Evolutionary conservation across 2,329 filamentous ascomycete species (phyloP).

Genomic region (Fusarium dlaminii): DNA sequence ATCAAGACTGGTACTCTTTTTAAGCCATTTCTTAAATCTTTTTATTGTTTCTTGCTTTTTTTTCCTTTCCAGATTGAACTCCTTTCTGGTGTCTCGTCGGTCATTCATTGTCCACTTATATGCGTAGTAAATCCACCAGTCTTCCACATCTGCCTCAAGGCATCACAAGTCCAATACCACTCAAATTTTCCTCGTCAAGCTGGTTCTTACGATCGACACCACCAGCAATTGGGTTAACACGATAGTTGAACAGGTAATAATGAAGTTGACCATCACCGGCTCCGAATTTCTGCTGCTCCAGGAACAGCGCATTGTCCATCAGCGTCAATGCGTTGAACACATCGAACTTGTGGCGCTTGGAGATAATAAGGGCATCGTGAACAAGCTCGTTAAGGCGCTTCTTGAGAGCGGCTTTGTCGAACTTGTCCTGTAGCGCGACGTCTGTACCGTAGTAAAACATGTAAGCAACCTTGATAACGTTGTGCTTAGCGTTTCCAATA

Average conservation of each 20-base stretch:
- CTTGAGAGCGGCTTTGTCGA: conserved; percentile 71
- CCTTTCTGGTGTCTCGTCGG: background rate
- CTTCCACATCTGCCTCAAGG: conserved; percentile 39
- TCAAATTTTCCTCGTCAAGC: conserved; percentile 79
- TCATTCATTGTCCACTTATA: background rate
- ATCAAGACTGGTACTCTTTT: background rate
- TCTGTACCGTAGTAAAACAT: conserved; percentile 97
- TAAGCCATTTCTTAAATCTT: conserved; percentile 9
- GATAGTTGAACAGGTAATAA: conserved; percentile 98
- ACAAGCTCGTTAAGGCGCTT: conserved; percentile 82
- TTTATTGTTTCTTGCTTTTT: conserved; percentile 3
- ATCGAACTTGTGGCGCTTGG: conserved; percentile 86
- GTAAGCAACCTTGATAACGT: conserved; percentile 87
- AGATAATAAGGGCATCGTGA: conserved; percentile 86
- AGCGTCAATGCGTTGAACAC: conserved; percentile 96
- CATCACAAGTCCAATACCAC: conserved; percentile 92
- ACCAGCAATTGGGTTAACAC: conserved; percentile 83
- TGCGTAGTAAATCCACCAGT: background rate
- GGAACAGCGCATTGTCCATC: conserved; percentile 92
- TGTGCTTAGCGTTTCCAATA: conserved; percentile 82
- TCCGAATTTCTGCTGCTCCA: conserved; percentile 94
- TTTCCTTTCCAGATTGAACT: background rate
- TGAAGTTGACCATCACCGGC: conserved; percentile 94
- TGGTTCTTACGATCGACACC: conserved; percentile 84
- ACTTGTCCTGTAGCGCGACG: conserved; percentile 69